A percentile compares a stretch with the other conserved stretches of the same genome.
Conservation (phyloP, 345 rosid genomes). For the Eucalyptus lansdowneana region DNA sequence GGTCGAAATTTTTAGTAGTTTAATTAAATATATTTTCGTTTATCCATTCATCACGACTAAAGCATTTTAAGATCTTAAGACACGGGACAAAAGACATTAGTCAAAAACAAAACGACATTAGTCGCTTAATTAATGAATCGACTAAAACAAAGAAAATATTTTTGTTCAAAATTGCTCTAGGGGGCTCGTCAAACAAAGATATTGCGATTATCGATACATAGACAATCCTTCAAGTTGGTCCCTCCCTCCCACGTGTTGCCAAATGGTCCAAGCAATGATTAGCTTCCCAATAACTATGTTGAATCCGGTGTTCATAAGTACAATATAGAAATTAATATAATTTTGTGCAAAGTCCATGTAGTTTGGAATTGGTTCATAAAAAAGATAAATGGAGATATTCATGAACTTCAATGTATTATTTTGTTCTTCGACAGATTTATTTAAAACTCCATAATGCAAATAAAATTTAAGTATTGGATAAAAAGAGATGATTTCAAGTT, state of each 20-base stretch:
- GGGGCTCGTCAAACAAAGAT: background rate
- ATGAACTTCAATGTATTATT: too few relatives aligned
- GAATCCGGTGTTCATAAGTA: background rate
- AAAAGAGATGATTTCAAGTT: background rate
- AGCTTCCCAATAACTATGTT: background rate
- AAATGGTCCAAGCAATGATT: background rate
- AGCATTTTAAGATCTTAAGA: background rate
- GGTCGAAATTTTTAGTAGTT: background rate
- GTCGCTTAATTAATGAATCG: background rate
- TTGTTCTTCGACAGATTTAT: background rate
- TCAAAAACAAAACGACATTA: too few relatives aligned
- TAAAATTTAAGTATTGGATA: background rate
- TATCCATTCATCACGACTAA: background rate
- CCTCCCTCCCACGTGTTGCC: background rate
- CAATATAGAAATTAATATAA: background rate
- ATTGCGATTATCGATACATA: background rate
- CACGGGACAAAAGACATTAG: background rate
- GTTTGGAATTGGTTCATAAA: background rate
- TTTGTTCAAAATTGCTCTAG: background rate
- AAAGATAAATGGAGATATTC: background rate
- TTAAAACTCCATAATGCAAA: background rate
- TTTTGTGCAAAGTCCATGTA: rapidly evolving
- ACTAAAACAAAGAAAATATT: rapidly evolving
- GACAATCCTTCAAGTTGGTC: background rate
- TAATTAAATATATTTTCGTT: background rate